Base-by-base conservation (phyloP, 169 alveolate genomes). In the Cryptosporidium parvum region DNA sequence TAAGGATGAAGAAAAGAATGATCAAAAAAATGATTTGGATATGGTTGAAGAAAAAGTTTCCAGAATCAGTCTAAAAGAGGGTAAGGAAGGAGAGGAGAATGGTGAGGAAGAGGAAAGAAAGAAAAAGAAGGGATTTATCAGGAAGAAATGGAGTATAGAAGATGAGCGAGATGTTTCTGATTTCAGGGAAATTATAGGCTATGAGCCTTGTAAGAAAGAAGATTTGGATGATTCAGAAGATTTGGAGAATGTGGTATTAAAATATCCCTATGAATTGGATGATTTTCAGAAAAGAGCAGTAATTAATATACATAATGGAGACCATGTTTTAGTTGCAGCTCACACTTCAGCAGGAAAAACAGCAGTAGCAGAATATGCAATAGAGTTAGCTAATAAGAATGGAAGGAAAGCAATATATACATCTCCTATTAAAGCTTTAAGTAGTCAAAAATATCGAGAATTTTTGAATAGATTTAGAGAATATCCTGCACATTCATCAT, bases 291-390 rank as follows among this genome's bases (percentile, higher is more conserved):
- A 98, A 86, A 93, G 99, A 70, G 98, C 99, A 1, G 93, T 98
- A 10, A 91, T 96, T 39, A 96, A 98, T 84, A 92, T 98, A 31
- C 98, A 97, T 84, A 94, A 95, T 59, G 94, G 94, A 70, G 95
- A 97, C 84, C 96, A 96, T 85, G 99, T 98, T 9, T 97, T 98
- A 61, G 99, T 98, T 0, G 98, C 99, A 56, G 99, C 99, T 2
- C 99, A 98, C 86, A 98, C 99, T 21, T 98, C 99, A n/a, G 99
- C 99, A 39, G 99, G 99, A 33, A 98, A 98, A 91, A 98, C 99
- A 3, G 99, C 97, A 1, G 98, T 98, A 21, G 99, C 99, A 10
- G 99, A 97, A 91, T 97, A 99, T 93, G 99, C 99, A 0, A 97
- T 98, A 61, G 99, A 99, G 8, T 69, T 97, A 85, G 98, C 99